Evolutionary conservation across 306 rosid species (phyloP), one percentile per base, ranked within the genome.

Genomic region (Acacia confusa): DNA sequence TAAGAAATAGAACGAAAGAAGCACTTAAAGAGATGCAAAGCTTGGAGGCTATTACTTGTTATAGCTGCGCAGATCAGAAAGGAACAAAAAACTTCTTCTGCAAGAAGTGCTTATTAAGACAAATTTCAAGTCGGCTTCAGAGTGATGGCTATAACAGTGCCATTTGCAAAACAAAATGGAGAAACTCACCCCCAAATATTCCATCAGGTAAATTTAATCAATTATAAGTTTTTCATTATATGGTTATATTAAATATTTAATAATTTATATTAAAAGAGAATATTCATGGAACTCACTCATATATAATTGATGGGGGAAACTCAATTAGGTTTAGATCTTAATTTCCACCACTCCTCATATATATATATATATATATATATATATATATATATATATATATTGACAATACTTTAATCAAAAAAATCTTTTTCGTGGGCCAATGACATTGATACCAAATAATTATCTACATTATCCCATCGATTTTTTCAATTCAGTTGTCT

Each of bases 161-260:
- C 73, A 70, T 94, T 63, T 94, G 98, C 87, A 88, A 85, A 78
- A 88, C 98, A 0, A 92, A 89, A 70, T 94, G 98, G 97, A 89
- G 70, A 70, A 87, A 68, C 14, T 89, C 63, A 8, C 63, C 90
- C 7, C 87, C 84, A 13, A 76, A 78, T 40, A 58, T 92, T 73
- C 91, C 94, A 30, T 86, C 98, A 75, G 98, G 98, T 94, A 69
- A 50, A 4, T 50, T 78, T 70, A 44, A 41, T 44, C 45, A 43
- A 47, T 15, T 14, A 47, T 47, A 47, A 6, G 6, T 0, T 36
- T 36, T 5, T 36, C 40, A 36, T 36, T 7, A 36, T 47, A 2
- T 1, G 15, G 16, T 47, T 4, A 14, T 3, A 47, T 47, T 47
- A 14, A 15, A 15, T 47, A 13, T 2, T 47, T 47, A 47, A 36